Evolutionary conservation across 768 basidiomycete genomes (phyloP).

Genomic region (Naganishia antarctica): DNA sequence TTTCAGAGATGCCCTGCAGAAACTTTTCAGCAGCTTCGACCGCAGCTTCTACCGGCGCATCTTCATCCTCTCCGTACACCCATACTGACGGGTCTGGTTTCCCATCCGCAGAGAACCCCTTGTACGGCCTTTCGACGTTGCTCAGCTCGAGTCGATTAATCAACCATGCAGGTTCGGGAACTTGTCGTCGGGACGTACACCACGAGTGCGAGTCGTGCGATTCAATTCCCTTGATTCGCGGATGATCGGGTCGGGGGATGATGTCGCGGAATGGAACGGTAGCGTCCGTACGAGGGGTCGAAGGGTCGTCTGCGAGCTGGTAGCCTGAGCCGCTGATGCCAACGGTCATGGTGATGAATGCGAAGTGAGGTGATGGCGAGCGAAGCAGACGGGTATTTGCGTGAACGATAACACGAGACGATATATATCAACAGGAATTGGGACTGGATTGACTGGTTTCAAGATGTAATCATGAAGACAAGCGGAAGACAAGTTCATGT

Average conservation of each 20-base stretch:
- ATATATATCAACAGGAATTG: too few species aligned
- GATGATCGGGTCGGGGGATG: constrained; percentile 34
- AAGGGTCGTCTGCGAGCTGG: constrained; percentile 30
- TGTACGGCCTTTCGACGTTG: constrained; percentile 35
- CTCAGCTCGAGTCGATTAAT: constrained; percentile 34
- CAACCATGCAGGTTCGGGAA: constrained; percentile 38
- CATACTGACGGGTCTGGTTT: constrained; percentile 30
- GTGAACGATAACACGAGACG: too few species aligned
- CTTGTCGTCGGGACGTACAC: constrained; percentile 33
- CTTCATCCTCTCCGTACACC: constrained; percentile 37
- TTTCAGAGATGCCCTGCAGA: constrained; percentile 26
- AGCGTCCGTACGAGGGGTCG: constrained; percentile 33
- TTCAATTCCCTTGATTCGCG: constrained; percentile 36
- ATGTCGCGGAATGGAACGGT: constrained; percentile 37
- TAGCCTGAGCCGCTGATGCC: constrained; percentile 1
- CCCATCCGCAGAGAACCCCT: constrained; percentile 37
- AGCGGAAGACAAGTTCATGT: too few species aligned
- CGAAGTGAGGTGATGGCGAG: not conserved
- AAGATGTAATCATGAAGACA: too few species aligned
- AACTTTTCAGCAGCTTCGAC: constrained; percentile 31
- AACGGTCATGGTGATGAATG: not conserved
- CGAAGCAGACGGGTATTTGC: too few species aligned
- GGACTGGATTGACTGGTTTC: too few species aligned
- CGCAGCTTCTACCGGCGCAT: constrained; percentile 35
- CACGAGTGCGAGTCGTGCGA: constrained; percentile 32